These are phyloP conservation scores for Aquilaria malaccensis DNA, from an alignment of 345 rosid genomes.

Conservation along the genomic window DNA sequence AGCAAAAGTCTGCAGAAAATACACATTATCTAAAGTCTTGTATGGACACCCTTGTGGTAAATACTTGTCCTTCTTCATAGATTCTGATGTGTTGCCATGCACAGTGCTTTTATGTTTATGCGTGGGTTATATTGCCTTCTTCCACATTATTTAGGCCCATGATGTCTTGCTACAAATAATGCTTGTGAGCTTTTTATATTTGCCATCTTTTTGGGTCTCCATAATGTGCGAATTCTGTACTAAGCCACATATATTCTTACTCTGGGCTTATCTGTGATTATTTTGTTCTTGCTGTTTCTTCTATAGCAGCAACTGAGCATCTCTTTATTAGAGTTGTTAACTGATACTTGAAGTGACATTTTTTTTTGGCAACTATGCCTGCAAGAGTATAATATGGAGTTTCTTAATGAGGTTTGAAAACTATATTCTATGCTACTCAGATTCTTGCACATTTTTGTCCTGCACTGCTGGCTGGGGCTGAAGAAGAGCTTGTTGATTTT, in stretches of 20 bases:
- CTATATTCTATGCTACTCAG: conserved; percentile 32
- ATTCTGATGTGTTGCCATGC: conserved; percentile 2
- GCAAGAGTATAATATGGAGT: not conserved
- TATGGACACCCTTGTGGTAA: conserved; percentile 94
- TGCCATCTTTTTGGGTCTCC: too few relatives aligned
- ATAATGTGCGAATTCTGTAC: too few relatives aligned
- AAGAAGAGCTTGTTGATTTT: conserved; percentile 69
- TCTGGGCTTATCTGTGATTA: too few relatives aligned
- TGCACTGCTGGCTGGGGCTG: conserved; percentile 66
- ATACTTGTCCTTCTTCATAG: conserved; percentile 13
- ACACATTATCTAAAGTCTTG: conserved; percentile 44
- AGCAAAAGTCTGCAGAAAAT: conserved; percentile 60
- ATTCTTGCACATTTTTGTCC: conserved; percentile 84
- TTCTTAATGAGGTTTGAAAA: conserved; percentile 1
- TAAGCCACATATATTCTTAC: too few relatives aligned
- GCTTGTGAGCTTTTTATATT: too few relatives aligned
- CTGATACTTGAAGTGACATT: too few relatives aligned
- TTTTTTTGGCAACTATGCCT: not conserved
- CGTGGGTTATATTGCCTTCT: not conserved
- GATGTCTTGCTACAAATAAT: too few relatives aligned
- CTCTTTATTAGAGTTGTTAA: too few relatives aligned
- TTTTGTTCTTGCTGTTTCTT: too few relatives aligned
- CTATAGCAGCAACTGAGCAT: too few relatives aligned
- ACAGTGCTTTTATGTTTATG: not conserved
- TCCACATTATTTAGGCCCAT: too few relatives aligned